Conservation (phyloP, 495 filamentous ascomycete genomes). For the Daldinia decipiens region DNA sequence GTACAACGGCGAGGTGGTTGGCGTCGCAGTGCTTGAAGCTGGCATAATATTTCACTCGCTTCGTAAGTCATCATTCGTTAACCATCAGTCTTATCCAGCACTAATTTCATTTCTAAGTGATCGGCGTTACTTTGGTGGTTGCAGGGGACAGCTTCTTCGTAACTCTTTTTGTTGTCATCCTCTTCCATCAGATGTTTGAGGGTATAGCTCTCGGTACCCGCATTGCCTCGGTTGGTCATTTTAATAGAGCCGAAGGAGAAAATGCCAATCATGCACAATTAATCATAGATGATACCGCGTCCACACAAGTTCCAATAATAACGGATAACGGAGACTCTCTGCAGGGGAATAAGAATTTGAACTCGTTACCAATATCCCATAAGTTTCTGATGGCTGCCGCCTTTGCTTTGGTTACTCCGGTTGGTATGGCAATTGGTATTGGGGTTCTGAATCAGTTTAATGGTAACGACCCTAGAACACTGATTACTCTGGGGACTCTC, state of each 20-base stretch:
- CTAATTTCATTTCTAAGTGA: slow-evolving; percentile 53
- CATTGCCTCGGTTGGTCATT: slow-evolving; percentile 66
- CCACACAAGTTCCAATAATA: slow-evolving; percentile 13
- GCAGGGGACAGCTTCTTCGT: slow-evolving; percentile 65
- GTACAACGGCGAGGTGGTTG: slow-evolving; percentile 59
- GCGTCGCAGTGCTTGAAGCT: slow-evolving; percentile 71
- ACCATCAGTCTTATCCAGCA: background rate
- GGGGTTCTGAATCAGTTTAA: slow-evolving; percentile 65
- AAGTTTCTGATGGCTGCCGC: slow-evolving; percentile 60
- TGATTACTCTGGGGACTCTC: slow-evolving; percentile 68
- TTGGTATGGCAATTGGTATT: slow-evolving; percentile 70
- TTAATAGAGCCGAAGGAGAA: slow-evolving; percentile 20
- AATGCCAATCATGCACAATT: slow-evolving; percentile 17
- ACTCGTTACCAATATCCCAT: slow-evolving; percentile 44
- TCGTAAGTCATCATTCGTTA: slow-evolving; percentile 48
- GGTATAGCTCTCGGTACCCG: slow-evolving; percentile 79
- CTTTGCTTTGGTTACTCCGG: slow-evolving; percentile 67
- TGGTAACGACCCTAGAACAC: slow-evolving; percentile 62
- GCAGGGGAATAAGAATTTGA: slow-evolving; percentile 8
- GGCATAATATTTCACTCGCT: slow-evolving; percentile 80
- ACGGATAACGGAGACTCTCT: slow-evolving; percentile 11
- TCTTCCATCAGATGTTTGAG: slow-evolving; percentile 81
- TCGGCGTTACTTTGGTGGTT: slow-evolving; percentile 68
- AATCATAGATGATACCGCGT: slow-evolving; percentile 8
- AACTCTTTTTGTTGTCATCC: slow-evolving; percentile 66